A percentile compares a stretch with the other conserved stretches of the same genome.
phyloP scores from a whole-genome alignment of 345 rosid genomes.

The Arabis alpina region DNA sequence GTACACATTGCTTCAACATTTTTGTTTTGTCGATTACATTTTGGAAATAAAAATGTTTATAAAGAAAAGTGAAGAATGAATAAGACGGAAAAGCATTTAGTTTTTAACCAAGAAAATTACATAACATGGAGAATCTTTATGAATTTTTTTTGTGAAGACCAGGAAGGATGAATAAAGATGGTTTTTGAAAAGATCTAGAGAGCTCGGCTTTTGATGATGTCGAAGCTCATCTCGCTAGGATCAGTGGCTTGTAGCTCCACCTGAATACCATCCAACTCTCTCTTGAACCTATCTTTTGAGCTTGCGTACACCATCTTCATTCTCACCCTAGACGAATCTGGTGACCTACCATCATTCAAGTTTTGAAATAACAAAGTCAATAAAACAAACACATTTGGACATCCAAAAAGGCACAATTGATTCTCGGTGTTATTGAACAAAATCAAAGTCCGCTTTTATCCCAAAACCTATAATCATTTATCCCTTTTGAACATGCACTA shows the following conservation, averaged over 20 bases:
- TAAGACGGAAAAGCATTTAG: background rate
- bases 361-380: background rate
- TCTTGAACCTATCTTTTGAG: conserved; percentile 74
- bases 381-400: background rate
- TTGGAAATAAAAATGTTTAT: background rate
- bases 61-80: conserved; percentile 8
- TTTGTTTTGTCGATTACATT: background rate
- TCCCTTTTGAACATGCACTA: no score
- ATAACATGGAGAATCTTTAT: background rate
- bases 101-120: conserved; percentile 28
- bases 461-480: no score
- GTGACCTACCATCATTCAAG: conserved; percentile 51
- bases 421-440: background rate
- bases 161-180: conserved; percentile 7
- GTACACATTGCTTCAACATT: conserved; percentile 5
- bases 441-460: background rate
- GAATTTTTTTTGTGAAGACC: background rate
- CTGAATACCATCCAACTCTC: conserved; percentile 75
- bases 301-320: conserved; percentile 83
- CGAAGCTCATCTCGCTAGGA: conserved; percentile 79
- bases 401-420: background rate
- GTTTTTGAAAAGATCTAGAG: conserved; percentile 25
- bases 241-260: conserved; percentile 79
- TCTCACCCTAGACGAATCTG: conserved; percentile 68
- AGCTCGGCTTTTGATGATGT: conserved; percentile 61